Percentiles rank a stretch among this genome's conserved stretches.
These are phyloP conservation scores for Coniferiporia weirii DNA, from an alignment of 1,284 basidiomycete genomes.

Conservation along the genomic window DNA sequence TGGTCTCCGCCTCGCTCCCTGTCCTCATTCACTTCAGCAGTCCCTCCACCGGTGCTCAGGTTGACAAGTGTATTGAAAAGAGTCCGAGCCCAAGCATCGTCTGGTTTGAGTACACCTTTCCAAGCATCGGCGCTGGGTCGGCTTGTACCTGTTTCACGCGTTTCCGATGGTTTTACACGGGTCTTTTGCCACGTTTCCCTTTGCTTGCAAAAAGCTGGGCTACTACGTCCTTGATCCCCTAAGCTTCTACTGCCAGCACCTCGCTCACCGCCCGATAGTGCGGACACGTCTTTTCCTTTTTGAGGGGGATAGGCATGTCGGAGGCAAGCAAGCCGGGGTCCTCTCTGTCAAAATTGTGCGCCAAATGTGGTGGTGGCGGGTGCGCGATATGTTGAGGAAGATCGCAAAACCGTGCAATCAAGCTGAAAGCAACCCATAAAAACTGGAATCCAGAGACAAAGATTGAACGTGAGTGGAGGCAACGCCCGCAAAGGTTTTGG, in stretches of 20 bases:
- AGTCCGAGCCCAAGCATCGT: background rate
- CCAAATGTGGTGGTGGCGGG: conserved; percentile 24
- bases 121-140: conserved; percentile 12
- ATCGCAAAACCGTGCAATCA: conserved; percentile 67
- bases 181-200: conserved; percentile 45
- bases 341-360: conserved; percentile 25
- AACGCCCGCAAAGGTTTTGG: too few relatives aligned
- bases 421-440: conserved; percentile 36
- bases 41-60: background rate
- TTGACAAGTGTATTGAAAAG: background rate
- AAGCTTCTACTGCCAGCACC: conserved; percentile 66
- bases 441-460: background rate
- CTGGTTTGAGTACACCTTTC: conserved; percentile 16
- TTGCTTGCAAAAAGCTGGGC: conserved; percentile 35
- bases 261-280: conserved; percentile 59
- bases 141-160: background rate
- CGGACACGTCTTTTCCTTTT: conserved; percentile 60
- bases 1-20: conserved; percentile 27
- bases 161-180: conserved; percentile 9
- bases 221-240: conserved; percentile 65
- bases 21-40: background rate
- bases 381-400: conserved; percentile 26
- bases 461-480: background rate
- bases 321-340: conserved; percentile 8
- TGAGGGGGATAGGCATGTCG: conserved; percentile 5